Percentiles rank a stretch among this genome's conserved stretches.
phyloP scores from a whole-genome alignment of 2,329 filamentous ascomycete species.

The Diaporthe sp. region DNA sequence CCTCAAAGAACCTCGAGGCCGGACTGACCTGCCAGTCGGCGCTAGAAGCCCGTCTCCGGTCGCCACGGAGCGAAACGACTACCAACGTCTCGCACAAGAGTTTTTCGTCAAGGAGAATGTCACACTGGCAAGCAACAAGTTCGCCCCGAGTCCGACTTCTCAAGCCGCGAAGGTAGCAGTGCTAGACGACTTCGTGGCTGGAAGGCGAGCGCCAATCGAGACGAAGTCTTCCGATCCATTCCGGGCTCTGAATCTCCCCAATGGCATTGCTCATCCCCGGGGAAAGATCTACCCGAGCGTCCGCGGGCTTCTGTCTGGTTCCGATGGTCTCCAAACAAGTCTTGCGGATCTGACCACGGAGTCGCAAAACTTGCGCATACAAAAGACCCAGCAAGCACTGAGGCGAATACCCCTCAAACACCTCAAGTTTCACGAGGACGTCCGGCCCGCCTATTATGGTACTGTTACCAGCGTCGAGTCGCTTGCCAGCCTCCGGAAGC shows the following conservation, averaged over 20 bases:
- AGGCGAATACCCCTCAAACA: conserved; percentile 71
- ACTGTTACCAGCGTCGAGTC: conserved; percentile 72
- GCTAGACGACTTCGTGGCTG: conserved; percentile 63
- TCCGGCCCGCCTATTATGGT: conserved; percentile 77
- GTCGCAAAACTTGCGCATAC: conserved; percentile 51
- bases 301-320: conserved; percentile 68
- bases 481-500: conserved; percentile 58
- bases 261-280: conserved; percentile 48
- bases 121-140: conserved; percentile 71
- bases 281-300: conserved; percentile 65
- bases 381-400: conserved; percentile 53
- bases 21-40: conserved; percentile 35
- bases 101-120: conserved; percentile 84
- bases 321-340: conserved; percentile 53
- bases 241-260: conserved; percentile 57
- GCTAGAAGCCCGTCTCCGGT: conserved; percentile 35
- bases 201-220: conserved; percentile 57
- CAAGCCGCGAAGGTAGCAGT: conserved; percentile 60
- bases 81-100: conserved; percentile 78
- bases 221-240: conserved; percentile 55
- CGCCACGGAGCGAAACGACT: conserved; percentile 55
- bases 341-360: conserved; percentile 50
- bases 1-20: conserved; percentile 50
- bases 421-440: conserved; percentile 71
- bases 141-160: conserved; percentile 68